phyloP scores from a whole-genome alignment of 2,329 filamentous ascomycete genomes.

The Ophiostoma piceae region DNA sequence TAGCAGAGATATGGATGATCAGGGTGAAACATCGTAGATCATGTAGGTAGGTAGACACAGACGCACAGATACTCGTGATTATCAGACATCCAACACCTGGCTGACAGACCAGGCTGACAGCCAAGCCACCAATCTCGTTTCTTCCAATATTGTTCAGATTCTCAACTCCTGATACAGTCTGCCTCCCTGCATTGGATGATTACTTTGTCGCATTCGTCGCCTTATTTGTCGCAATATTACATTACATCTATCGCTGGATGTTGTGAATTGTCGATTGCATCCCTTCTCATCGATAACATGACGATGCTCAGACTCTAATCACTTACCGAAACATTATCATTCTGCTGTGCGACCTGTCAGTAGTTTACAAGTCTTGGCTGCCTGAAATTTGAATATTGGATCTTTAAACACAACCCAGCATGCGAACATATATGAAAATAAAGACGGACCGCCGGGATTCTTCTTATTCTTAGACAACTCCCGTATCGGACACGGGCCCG shows the following conservation, averaged over 20 bases:
- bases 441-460: too few relatives aligned
- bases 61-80: not conserved
- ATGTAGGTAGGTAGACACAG: not conserved
- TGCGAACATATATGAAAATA: too few relatives aligned
- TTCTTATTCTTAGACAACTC: too few relatives aligned
- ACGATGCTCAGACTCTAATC: not conserved
- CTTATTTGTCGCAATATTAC: not conserved
- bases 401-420: too few relatives aligned
- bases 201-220: not conserved
- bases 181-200: conserved; percentile 3
- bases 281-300: not conserved
- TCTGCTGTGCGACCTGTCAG: too few relatives aligned
- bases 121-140: conserved; percentile 6
- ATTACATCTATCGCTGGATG: too few relatives aligned
- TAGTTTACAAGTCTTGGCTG: too few relatives aligned
- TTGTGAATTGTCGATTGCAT: too few relatives aligned
- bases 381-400: too few relatives aligned
- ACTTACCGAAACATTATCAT: too few relatives aligned
- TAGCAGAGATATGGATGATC: too few relatives aligned
- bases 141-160: not conserved
- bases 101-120: not conserved
- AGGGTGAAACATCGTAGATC: not conserved
- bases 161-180: not conserved
- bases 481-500: too few relatives aligned
- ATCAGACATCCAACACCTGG: not conserved